Conservation (phyloP, 257 asterid species). For the Scutellaria minor region DNA sequence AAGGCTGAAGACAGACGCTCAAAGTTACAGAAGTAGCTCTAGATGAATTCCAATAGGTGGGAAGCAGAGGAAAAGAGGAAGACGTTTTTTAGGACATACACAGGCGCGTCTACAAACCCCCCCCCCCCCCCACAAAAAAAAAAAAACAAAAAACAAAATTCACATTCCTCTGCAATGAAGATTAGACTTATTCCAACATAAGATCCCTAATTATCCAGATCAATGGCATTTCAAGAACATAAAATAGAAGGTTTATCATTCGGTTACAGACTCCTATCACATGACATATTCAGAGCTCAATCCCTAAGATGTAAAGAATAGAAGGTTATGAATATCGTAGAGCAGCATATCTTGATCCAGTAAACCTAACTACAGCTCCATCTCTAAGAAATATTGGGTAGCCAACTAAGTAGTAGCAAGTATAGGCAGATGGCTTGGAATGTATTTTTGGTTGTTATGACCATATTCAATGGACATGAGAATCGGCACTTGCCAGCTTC, state of each 20-base stretch:
- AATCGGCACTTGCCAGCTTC: not conserved
- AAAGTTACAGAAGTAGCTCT: constrained; percentile 1
- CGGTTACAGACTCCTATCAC: not conserved
- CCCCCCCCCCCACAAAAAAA: not conserved
- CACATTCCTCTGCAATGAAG: too few relatives aligned
- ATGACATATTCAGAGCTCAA: constrained; percentile 5
- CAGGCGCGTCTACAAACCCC: not conserved
- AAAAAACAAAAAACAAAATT: too few relatives aligned
- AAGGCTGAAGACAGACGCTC: constrained; percentile 22
- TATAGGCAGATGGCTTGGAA: not conserved
- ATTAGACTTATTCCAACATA: not conserved
- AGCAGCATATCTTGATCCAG: constrained; percentile 20
- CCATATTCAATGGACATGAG: not conserved
- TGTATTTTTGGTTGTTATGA: not conserved
- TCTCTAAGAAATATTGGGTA: constrained; percentile 15
- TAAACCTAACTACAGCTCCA: not conserved
- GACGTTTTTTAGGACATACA: not conserved
- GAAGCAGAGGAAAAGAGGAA: not conserved
- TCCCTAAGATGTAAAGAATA: not conserved
- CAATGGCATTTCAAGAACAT: not conserved
- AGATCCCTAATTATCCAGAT: not conserved
- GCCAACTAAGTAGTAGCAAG: constrained; percentile 1
- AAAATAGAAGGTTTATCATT: too few relatives aligned
- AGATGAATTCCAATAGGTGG: not conserved
- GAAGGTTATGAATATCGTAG: not conserved